Evolutionary conservation across 495 filamentous ascomycete species (phyloP).

Genomic region (Tetracladium setigerum): DNA sequence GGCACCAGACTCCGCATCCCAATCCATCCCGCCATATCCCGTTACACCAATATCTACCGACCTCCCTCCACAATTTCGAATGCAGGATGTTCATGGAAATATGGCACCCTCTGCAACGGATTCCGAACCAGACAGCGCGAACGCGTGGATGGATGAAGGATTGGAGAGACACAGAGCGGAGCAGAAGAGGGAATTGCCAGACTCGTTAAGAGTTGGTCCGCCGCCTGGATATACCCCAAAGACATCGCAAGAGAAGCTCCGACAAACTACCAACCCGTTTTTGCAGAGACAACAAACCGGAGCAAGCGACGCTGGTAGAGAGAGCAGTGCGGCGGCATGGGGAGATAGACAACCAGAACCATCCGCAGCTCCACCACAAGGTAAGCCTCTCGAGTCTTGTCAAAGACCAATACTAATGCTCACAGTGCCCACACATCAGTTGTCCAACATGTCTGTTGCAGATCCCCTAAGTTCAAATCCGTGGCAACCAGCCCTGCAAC

Average conservation of each 20-base stretch:
- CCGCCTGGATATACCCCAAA: conserved; percentile 15
- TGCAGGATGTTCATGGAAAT: conserved; percentile 25
- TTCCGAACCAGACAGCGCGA: conserved; percentile 26
- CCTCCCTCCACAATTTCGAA: conserved; percentile 20
- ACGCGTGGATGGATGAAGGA: conserved; percentile 27
- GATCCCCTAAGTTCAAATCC: conserved; percentile 39
- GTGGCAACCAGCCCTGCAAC: conserved; percentile 37
- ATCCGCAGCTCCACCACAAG: conserved; percentile 15
- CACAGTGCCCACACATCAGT: conserved; percentile 20
- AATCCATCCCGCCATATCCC: conserved; percentile 13
- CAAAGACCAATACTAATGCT: conserved; percentile 4
- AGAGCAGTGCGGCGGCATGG: conserved; percentile 21
- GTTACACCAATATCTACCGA: conserved; percentile 20
- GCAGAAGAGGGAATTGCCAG: conserved; percentile 18
- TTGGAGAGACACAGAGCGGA: conserved; percentile 1
- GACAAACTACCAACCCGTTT: conserved; percentile 42
- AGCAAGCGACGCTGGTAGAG: neutral
- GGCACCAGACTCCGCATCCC: neutral
- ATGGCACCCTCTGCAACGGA: conserved; percentile 24
- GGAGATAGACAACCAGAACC: conserved; percentile 12
- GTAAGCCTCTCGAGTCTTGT: neutral
- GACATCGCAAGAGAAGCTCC: conserved; percentile 13
- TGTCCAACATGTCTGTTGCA: conserved; percentile 30
- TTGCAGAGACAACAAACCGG: conserved; percentile 30
- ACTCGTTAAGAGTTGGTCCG: conserved; percentile 23